Evolutionary conservation across 331 rosid genomes (phyloP), one percentile per base, ranked within the genome.

Genomic region (Acacia concinna): DNA sequence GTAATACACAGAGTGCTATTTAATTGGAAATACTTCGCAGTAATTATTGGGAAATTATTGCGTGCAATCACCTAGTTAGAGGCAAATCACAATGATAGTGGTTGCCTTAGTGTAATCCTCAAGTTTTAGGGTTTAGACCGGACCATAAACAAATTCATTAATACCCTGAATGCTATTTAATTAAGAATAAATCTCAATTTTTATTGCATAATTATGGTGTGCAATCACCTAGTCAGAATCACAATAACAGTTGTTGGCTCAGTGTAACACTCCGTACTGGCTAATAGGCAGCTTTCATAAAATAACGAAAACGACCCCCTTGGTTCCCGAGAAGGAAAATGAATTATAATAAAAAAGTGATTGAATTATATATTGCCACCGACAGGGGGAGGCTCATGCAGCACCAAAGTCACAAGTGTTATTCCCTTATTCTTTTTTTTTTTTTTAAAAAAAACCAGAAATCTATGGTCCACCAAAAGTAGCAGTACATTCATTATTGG

Each of bases 361-460:
- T 69, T 1, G 21, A 56, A 12, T 32, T 17, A 1, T 12, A 25
- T 14, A 78, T 57, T 78, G 14, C 73, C 82, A 71, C 78, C 82
- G 82, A 79, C 82, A 46, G 40, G 18, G 4, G 13, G 28, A 21
- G 25, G 82, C n/a, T 68, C 77, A 40, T 30, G 63, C 69, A 63
- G 77, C 76, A 30, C 6, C 1, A 47, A 41, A 47, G 67, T 49
- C 75, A 51, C 44, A 34, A 17, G 30, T 1, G 8, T 27, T 59
- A 74, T 73, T 54, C 51, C 21, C 52, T 41, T 46, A 46, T 54
- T 38, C 7, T 20, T 47, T 25, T 0, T 9, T 43, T 43, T 13
- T 11, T 2, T 43, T 43, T 47, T 15, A 1, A 6, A 9, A 4
- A 20, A 34, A 54, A 27, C 0, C 25, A 68, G 34, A 37, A 30